A percentile compares a stretch with the other conserved stretches of the same genome.
Evolutionary conservation across 2,329 filamentous ascomycete genomes (phyloP).

Genomic region (Ascochyta rabiei): DNA sequence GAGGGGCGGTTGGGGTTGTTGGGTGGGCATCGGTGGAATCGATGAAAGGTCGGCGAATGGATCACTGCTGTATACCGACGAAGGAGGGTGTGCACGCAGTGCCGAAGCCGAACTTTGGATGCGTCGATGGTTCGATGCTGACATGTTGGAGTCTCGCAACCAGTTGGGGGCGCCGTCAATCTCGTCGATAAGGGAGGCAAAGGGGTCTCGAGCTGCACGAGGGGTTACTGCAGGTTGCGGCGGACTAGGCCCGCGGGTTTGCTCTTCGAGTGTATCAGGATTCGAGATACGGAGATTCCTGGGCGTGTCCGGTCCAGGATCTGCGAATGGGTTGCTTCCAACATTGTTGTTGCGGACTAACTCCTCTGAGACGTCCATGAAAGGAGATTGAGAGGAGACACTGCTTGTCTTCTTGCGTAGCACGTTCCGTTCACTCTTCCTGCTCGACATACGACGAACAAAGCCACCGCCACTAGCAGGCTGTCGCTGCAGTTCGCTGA

Average conservation of each 20-base stretch:
- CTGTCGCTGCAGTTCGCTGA: conserved; percentile 37
- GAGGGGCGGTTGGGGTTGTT: conserved; percentile 2
- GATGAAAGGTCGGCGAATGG: conserved; percentile 38
- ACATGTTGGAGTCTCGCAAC: conserved; percentile 23
- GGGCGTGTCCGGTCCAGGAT: conserved; percentile 29
- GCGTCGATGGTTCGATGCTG: conserved; percentile 31
- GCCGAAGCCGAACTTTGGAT: conserved; percentile 39
- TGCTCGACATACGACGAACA: conserved; percentile 40
- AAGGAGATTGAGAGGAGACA: conserved; percentile 33
- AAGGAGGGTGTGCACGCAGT: conserved; percentile 37
- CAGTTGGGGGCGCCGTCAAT: conserved; percentile 35
- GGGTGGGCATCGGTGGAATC: conserved; percentile 15
- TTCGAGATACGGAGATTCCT: conserved; percentile 38
- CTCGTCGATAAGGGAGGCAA: conserved; percentile 38
- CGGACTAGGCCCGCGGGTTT: conserved; percentile 26
- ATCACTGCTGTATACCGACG: conserved; percentile 36
- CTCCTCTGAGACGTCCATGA: conserved; percentile 38
- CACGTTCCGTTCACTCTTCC: conserved; percentile 40
- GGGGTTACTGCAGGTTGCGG: conserved; percentile 37
- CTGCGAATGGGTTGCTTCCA: conserved; percentile 35
- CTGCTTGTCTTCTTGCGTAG: conserved; percentile 41
- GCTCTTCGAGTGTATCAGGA: conserved; percentile 9
- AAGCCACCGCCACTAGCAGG: conserved; percentile 31
- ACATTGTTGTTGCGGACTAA: conserved; percentile 29
- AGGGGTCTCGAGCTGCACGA: conserved; percentile 32